phyloP scores from a whole-genome alignment of 352 stramenopile species.

The Pythium aquatile region DNA sequence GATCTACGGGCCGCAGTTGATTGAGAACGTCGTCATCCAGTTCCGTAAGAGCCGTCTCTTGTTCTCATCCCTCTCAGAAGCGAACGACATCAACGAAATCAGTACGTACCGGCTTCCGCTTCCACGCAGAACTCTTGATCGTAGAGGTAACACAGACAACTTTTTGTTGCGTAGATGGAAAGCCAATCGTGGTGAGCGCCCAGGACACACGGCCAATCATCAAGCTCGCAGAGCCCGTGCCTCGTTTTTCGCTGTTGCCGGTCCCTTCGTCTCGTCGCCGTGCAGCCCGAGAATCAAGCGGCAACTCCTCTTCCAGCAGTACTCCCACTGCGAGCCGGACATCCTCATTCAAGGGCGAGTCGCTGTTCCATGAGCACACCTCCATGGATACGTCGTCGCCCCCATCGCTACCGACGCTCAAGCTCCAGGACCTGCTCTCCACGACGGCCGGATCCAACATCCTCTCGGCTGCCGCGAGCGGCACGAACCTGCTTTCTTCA shows the following conservation, averaged over 20 bases:
- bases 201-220: conserved; percentile 69
- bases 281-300: conserved; percentile 42
- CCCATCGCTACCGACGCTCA: conserved; percentile 32
- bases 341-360: conserved; percentile 11
- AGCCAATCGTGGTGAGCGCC: conserved; percentile 61
- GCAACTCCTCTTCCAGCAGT: background rate
- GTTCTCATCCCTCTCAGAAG: conserved; percentile 83
- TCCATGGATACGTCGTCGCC: background rate
- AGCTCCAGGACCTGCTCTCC: conserved; percentile 51
- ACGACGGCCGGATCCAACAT: conserved; percentile 41
- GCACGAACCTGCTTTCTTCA: conserved; percentile 65
- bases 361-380: conserved; percentile 27
- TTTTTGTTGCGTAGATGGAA: conserved; percentile 50
- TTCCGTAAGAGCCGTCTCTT: conserved; percentile 82
- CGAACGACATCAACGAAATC: conserved; percentile 84
- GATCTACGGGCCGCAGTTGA: conserved; percentile 82
- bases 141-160: conserved; percentile 3
- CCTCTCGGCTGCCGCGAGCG: conserved; percentile 55
- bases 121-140: background rate
- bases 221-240: conserved; percentile 70
- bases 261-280: conserved; percentile 55
- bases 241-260: conserved; percentile 78
- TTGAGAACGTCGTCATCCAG: conserved; percentile 85
- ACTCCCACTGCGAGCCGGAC: conserved; percentile 11
- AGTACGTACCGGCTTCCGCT: conserved; percentile 41